A percentile compares a stretch with the other conserved stretches of the same genome.
Conservation (phyloP, 164 flowering plant species). For the Kalanchoe fedtschenkoi region DNA sequence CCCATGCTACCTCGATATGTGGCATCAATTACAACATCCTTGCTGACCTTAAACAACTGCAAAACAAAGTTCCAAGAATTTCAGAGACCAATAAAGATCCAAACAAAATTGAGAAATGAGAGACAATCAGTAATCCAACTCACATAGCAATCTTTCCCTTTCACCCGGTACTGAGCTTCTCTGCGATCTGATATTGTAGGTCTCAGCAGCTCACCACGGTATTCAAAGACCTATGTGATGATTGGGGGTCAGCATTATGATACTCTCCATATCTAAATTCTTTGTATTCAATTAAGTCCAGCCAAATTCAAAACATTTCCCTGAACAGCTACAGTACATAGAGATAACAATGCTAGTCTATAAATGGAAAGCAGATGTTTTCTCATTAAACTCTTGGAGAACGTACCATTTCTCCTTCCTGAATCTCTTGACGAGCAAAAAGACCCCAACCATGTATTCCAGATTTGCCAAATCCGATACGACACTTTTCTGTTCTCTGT, state of each 20-base stretch:
- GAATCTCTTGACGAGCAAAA: conserved; percentile 73
- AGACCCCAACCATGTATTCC: conserved; percentile 99
- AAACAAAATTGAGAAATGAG: background rate
- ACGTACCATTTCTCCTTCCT: conserved; percentile 97
- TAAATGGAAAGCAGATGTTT: background rate
- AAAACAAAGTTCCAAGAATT: conserved; percentile 1
- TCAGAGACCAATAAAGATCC: background rate
- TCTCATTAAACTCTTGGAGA: background rate
- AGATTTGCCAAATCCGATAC: conserved; percentile 87
- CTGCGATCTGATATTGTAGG: conserved; percentile 66
- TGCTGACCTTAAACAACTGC: conserved; percentile 94
- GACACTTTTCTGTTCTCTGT: conserved; percentile 64
- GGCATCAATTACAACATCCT: conserved; percentile 92
- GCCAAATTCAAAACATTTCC: background rate
- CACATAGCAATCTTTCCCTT: conserved; percentile 95
- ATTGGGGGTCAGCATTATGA: conserved; percentile 2
- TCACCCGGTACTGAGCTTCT: conserved; percentile 52
- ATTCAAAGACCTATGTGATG: conserved; percentile 42
- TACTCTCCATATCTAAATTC: background rate
- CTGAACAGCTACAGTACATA: background rate
- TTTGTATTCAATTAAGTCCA: background rate
- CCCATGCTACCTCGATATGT: conserved; percentile 88
- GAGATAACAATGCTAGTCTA: background rate
- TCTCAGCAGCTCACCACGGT: conserved; percentile 86
- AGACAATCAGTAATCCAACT: conserved; percentile 17